phyloP scores from a whole-genome alignment of 1,284 basidiomycete genomes.

The Trametes polyzona region DNA sequence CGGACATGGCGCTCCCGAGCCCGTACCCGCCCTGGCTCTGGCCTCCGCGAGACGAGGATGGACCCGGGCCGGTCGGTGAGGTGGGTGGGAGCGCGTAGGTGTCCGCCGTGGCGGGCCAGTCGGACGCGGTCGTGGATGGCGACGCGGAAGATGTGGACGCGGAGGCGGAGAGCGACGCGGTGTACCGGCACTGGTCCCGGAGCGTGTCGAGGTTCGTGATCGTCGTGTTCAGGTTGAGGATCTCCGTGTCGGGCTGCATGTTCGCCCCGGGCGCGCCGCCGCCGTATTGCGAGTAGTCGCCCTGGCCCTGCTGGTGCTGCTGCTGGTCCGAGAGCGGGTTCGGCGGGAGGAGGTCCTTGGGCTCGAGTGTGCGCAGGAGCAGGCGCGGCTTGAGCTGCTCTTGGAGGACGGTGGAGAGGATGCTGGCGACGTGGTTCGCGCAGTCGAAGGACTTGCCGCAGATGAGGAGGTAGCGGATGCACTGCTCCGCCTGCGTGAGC shows the following conservation, averaged over 20 bases:
- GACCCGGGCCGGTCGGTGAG: conserved; percentile 2
- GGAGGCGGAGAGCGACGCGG: conserved; percentile 2
- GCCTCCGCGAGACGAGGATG: neutral
- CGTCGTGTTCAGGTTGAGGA: conserved; percentile 21
- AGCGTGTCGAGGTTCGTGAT: conserved; percentile 25
- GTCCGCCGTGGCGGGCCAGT: conserved; percentile 14
- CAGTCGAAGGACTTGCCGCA: conserved; percentile 56
- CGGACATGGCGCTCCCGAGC: conserved; percentile 3
- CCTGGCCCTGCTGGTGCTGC: conserved; percentile 2
- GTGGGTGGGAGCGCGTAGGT: conserved; percentile 9
- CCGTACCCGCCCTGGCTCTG: neutral
- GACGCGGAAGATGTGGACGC: conserved; percentile 9
- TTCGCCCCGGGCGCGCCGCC: conserved; percentile 6
- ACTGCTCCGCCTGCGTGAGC: conserved; percentile 47
- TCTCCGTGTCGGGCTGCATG: conserved; percentile 18
- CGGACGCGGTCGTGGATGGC: conserved; percentile 10
- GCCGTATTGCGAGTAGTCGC: conserved; percentile 1
- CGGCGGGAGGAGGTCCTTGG: conserved; percentile 25
- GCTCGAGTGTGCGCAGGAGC: conserved; percentile 33
- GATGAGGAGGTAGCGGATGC: conserved; percentile 52
- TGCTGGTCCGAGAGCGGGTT: neutral
- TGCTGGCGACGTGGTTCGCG: conserved; percentile 51
- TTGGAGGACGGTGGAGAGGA: conserved; percentile 40
- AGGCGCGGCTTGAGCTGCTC: conserved; percentile 37
- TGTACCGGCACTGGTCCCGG: conserved; percentile 24